These are phyloP conservation scores for Starmerella ratchasimensis DNA, from an alignment of 805 yeast species.

Conservation along the genomic window DNA sequence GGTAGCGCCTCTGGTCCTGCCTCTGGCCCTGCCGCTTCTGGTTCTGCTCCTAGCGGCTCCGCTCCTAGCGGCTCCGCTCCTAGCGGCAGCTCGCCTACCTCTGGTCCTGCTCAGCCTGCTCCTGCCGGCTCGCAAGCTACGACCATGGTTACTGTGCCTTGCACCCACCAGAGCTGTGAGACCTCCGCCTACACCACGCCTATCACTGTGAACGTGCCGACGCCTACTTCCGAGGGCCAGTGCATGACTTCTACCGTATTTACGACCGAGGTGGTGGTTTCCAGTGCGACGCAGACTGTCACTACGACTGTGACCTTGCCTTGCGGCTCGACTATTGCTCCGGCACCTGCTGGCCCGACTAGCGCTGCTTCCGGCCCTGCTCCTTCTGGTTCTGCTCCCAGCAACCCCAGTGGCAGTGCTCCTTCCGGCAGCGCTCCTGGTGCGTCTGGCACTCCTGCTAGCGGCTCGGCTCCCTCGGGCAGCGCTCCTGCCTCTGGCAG, in stretches of 20 bases:
- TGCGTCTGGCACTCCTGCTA: too few relatives aligned
- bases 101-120: background rate
- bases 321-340: slow-evolving; percentile 1
- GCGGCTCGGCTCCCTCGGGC: background rate
- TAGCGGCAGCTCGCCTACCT: background rate
- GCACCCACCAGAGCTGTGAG: background rate
- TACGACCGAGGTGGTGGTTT: slow-evolving; percentile 1
- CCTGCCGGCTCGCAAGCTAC: background rate
- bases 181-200: slow-evolving; percentile 7
- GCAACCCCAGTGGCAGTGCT: too few relatives aligned
- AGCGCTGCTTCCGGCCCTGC: too few relatives aligned
- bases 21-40: too few relatives aligned
- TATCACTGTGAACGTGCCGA: slow-evolving; percentile 9
- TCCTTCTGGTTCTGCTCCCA: background rate
- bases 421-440: background rate
- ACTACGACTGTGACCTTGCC: slow-evolving; percentile 5
- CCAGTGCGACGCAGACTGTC: slow-evolving; percentile 1
- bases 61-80: background rate
- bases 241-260: slow-evolving; percentile 9
- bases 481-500: background rate
- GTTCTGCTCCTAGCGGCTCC: too few relatives aligned
- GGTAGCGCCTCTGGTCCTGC: too few relatives aligned
- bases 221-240: slow-evolving; percentile 8
- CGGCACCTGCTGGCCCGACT: too few relatives aligned
- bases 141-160: background rate